These are phyloP conservation scores for Phyllachora maydis DNA, from an alignment of 2,329 filamentous ascomycete genomes.

Conservation along the genomic window DNA sequence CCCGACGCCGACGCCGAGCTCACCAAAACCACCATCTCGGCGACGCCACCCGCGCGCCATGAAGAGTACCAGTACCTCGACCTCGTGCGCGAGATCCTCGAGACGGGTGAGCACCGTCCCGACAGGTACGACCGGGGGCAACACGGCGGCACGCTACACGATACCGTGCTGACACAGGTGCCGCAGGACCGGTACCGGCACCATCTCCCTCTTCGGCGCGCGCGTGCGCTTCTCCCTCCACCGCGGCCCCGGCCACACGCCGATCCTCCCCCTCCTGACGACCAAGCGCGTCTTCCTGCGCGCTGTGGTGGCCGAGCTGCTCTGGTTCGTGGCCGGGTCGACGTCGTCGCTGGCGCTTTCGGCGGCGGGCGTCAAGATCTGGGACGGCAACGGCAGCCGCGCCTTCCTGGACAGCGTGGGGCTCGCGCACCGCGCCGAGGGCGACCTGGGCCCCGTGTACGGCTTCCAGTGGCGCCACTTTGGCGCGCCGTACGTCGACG, in stretches of 20 bases:
- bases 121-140: conserved; percentile 39
- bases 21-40: not conserved
- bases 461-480: conserved; percentile 99
- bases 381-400: conserved; percentile 91
- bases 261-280: conserved; percentile 78
- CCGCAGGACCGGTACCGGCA: conserved; percentile 78
- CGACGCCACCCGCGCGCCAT: conserved; percentile 22
- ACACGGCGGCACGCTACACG: not conserved
- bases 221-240: conserved; percentile 77
- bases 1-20: not conserved
- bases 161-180: not conserved
- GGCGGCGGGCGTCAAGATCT: conserved; percentile 77
- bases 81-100: conserved; percentile 68
- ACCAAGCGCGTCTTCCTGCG: conserved; percentile 92
- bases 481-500: conserved; percentile 70
- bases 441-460: conserved; percentile 88
- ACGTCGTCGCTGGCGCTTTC: conserved; percentile 64
- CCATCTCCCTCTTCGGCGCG: conserved; percentile 74
- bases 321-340: conserved; percentile 82
- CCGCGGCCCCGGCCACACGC: conserved; percentile 26
- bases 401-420: conserved; percentile 77
- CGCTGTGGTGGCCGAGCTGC: conserved; percentile 75
- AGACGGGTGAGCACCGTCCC: conserved; percentile 67
- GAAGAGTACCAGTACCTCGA: conserved; percentile 92
- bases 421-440: conserved; percentile 59